phyloP scores from a whole-genome alignment of 2,329 filamentous ascomycete species.

The Alternaria sp. region DNA sequence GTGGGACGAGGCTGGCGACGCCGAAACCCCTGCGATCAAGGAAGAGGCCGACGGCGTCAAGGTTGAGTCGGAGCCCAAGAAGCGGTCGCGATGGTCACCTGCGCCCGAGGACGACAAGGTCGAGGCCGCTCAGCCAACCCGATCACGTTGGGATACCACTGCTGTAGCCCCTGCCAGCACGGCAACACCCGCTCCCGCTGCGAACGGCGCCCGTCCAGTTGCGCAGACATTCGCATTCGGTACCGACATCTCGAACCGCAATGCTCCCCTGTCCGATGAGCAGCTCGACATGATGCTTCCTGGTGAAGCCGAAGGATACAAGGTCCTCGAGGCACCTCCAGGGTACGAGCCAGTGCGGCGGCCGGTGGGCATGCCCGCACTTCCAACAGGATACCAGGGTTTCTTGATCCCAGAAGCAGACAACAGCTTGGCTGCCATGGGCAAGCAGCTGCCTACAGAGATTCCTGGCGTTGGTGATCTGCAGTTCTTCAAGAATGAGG shows the following conservation, averaged over 20 bases:
- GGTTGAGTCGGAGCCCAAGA: constrained; percentile 47
- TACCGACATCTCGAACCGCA: constrained; percentile 80
- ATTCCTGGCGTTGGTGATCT: constrained; percentile 95
- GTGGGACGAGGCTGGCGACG: constrained; percentile 78
- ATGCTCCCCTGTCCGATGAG: constrained; percentile 87
- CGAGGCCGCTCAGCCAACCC: constrained; percentile 59
- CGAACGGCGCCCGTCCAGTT: constrained; percentile 32
- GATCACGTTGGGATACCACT: constrained; percentile 49
- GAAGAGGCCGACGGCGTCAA: constrained; percentile 29
- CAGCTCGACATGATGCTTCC: constrained; percentile 93
- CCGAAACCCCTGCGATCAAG: constrained; percentile 21
- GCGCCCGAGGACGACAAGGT: constrained; percentile 55
- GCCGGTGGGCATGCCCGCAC: constrained; percentile 78
- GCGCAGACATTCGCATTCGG: constrained; percentile 72
- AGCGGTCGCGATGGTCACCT: constrained; percentile 82
- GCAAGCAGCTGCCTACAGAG: constrained; percentile 91
- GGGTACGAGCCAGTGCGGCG: constrained; percentile 84
- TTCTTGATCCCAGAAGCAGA: constrained; percentile 99
- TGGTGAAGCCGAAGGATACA: constrained; percentile 88
- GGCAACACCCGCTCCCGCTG: constrained; percentile 33
- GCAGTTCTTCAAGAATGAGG: constrained; percentile 97
- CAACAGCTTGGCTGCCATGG: constrained; percentile 75
- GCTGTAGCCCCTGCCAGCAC: constrained; percentile 33
- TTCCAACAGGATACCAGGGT: constrained; percentile 73
- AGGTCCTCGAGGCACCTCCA: constrained; percentile 86